phyloP scores from a whole-genome alignment of 2,329 filamentous ascomycete genomes.

The Venturia nashicola region DNA sequence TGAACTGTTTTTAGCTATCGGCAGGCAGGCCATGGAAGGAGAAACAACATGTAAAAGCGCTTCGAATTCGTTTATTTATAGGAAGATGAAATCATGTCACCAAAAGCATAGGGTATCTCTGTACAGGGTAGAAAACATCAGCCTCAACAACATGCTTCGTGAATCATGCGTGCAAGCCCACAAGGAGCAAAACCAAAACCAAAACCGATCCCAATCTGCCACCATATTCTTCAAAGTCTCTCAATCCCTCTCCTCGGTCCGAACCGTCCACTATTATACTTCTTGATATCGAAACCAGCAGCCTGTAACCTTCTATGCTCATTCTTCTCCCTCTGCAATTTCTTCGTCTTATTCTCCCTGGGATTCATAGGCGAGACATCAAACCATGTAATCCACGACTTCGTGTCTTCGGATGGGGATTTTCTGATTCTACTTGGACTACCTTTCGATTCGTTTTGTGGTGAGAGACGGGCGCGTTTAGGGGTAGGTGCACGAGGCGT shows the following conservation, averaged over 20 bases:
- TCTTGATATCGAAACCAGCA: conserved; percentile 20
- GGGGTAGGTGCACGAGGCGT: not conserved
- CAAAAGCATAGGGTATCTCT: conserved; percentile 1
- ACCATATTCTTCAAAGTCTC: conserved; percentile 16
- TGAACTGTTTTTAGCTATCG: no score
- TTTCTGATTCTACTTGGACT: not conserved
- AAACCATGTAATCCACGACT: conserved; percentile 2
- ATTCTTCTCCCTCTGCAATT: conserved; percentile 18
- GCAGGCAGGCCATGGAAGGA: no score
- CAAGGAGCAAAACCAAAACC: no score
- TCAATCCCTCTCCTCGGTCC: conserved; percentile 23
- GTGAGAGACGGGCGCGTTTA: not conserved
- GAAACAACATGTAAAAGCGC: not conserved
- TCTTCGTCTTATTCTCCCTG: conserved; percentile 12
- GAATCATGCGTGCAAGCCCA: not conserved
- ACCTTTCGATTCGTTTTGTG: not conserved
- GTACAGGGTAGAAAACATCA: not conserved
- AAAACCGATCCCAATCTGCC: no score
- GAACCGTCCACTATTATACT: conserved; percentile 25
- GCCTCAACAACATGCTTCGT: not conserved
- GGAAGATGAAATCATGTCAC: not conserved
- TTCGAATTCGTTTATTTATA: not conserved
- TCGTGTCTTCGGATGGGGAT: not conserved
- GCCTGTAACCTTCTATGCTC: conserved; percentile 22
- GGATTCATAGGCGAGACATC: not conserved